Evolutionary conservation across 495 filamentous ascomycete genomes (phyloP), one percentile per base, ranked within the genome.

Genomic region (Letharia lupina): DNA sequence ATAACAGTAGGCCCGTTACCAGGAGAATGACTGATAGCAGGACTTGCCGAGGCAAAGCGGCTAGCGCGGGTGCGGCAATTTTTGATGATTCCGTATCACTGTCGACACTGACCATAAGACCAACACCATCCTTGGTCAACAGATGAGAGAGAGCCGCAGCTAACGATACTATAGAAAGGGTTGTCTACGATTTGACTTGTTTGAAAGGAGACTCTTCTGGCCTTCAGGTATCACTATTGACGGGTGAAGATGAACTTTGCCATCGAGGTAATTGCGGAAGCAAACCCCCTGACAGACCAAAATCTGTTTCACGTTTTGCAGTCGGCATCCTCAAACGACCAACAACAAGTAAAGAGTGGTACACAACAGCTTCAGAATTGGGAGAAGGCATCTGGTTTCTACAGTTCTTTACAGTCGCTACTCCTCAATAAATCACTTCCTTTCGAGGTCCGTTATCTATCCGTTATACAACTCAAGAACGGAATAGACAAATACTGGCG

Each of bases 401-500:
- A 91, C 75, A 78, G 83, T n/a, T 79, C 86, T 48, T 80, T 98
- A 61, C 71, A 95, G 88, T 84, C 87, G 64, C 82, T 88, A 10
- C 96, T 91, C 73, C 77, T 96, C 58, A 89, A 96, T 75, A 85
- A 86, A 54, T 82, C 82, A 8, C 78, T 93, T 1, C 90, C 91
- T 15, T 71, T 81, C 18, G 87, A 93, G 69, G 82, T 91, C 52
- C 88, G 94, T 61, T 90, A 94, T 73, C 83, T 96, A n/a, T 86
- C 91, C 23, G 86, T 96, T 61, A 97, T 96, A 67, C 90, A 95
- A 72, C 78, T 98, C 63, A 97, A 97, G 74, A 96, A 97, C 74
- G 94, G 91, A 37, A 90, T 96, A 71, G 93, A 97, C 70, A 91
- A 89, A 74, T 91, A 90, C 74, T 98, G 94, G 94, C 83, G 94